These are phyloP conservation scores for Calvatia gigantea DNA, from an alignment of 768 basidiomycete genomes.

Conservation along the genomic window DNA sequence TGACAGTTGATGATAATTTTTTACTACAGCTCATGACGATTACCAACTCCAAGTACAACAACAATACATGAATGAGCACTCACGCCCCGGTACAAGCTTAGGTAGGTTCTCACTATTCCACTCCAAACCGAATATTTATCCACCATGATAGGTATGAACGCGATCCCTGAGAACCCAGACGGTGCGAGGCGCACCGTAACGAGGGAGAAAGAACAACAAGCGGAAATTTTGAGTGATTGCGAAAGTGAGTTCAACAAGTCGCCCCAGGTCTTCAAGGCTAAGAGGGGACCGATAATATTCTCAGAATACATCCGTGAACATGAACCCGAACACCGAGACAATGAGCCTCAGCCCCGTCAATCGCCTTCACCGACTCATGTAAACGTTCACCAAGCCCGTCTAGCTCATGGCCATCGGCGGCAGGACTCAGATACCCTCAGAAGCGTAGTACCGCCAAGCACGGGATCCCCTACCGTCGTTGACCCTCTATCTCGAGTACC, in stretches of 20 bases:
- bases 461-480: slow-evolving; percentile 54
- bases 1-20: slow-evolving; percentile 12
- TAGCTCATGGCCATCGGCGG: slow-evolving; percentile 50
- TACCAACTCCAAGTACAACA: slow-evolving; percentile 37
- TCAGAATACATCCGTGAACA: slow-evolving; percentile 35
- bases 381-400: slow-evolving; percentile 20
- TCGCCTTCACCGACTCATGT: slow-evolving; percentile 47
- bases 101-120: slow-evolving; percentile 18
- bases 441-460: slow-evolving; percentile 30
- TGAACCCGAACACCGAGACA: slow-evolving; percentile 38
- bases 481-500: slow-evolving; percentile 20
- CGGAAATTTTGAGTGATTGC: slow-evolving; percentile 43
- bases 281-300: too few species aligned
- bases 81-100: slow-evolving; percentile 33
- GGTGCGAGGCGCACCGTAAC: slow-evolving; percentile 34
- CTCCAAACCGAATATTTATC: not conserved
- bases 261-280: not conserved
- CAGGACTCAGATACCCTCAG: slow-evolving; percentile 78
- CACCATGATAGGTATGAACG: slow-evolving; percentile 19
- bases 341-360: slow-evolving; percentile 35
- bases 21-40: slow-evolving; percentile 31
- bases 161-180: slow-evolving; percentile 24
- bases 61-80: slow-evolving; percentile 26
- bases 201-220: slow-evolving; percentile 37
- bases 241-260: slow-evolving; percentile 30